Evolutionary conservation across 1,284 basidiomycete species (phyloP), one percentile per base, ranked within the genome.

Genomic region (Boletus semigastroideus): DNA sequence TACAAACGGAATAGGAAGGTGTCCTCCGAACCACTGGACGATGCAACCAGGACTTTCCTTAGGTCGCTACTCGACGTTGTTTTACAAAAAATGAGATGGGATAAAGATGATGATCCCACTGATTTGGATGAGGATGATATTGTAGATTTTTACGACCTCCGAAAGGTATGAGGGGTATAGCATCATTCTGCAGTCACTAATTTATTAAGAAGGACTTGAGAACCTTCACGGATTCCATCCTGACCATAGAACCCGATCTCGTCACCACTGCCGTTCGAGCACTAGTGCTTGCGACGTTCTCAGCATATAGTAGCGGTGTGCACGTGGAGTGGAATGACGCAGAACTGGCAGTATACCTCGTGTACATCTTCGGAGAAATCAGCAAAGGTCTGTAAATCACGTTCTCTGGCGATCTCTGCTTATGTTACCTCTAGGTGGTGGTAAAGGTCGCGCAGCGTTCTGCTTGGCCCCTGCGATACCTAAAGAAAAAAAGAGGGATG

Each of bases 351-450:
- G 75, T 98, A 16, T 94, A 94, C 68, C 80, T 98, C 27, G 86
- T 98, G 1, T 98, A 86, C 68, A 90, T 95, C 33, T 99, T 94
- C 63, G 95, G 94, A 38, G 96, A 99, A 69, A 85, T 94, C 59
- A 91, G 87, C 69, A 92, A 89, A 74, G 80, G 90, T 87, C 56
- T 30, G 78, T 59, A 16, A 46, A 28, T 33, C 27, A 7, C 13
- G 16, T 41, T 45, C 10, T 46, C 16, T 53, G 5, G 20, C 4
- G n/a, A 46, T 1, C 1, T 5, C 36, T 25, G 42, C 48, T 51
- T 54, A 58, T 9, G 2, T 34, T 46, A 36, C 40, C 41, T 47
- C 34, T 54, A 87, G 86, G 77, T 59, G 84, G 85, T 34, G 80
- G 80, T 2, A 90, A 90, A 67, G 90, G 90, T 20, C 80, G 87